phyloP scores from a whole-genome alignment of 805 yeast genomes.

The Saccharomyces jurei region DNA sequence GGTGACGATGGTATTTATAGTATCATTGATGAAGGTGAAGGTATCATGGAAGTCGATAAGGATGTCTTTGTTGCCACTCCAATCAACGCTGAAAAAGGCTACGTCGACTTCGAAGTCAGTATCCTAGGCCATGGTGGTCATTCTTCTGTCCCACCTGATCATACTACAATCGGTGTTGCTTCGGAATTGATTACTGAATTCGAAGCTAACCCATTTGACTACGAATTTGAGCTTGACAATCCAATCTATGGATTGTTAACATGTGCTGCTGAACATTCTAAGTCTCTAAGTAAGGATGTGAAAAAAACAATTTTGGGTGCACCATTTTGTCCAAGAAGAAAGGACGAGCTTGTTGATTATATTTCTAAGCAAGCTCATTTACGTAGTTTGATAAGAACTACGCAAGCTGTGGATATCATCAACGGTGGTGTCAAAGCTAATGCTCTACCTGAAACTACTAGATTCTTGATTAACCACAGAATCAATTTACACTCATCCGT shows the following conservation, averaged over 20 bases:
- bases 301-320: conserved; percentile 30
- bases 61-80: conserved; percentile 43
- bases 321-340: conserved; percentile 30
- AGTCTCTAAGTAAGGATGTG: conserved; percentile 13
- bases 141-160: conserved; percentile 73
- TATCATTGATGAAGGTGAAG: conserved; percentile 64
- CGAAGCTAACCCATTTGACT: conserved; percentile 44
- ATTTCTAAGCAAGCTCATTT: conserved; percentile 9
- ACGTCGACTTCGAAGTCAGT: conserved; percentile 42
- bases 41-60: conserved; percentile 33
- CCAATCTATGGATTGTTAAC: conserved; percentile 52
- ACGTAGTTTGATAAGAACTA: conserved; percentile 45
- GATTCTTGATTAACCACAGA: conserved; percentile 54
- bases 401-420: conserved; percentile 62
- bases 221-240: conserved; percentile 38
- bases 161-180: conserved; percentile 70
- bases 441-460: conserved; percentile 62
- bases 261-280: conserved; percentile 51
- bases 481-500: conserved; percentile 49
- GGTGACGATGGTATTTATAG: conserved; percentile 56
- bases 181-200: conserved; percentile 48
- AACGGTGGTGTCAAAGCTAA: conserved; percentile 69
- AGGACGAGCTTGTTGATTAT: conserved; percentile 27
- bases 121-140: conserved; percentile 69
- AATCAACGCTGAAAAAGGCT: conserved; percentile 57